Conservation (phyloP, 2,329 filamentous ascomycete species). For the Malbranchea zuffiana region DNA sequence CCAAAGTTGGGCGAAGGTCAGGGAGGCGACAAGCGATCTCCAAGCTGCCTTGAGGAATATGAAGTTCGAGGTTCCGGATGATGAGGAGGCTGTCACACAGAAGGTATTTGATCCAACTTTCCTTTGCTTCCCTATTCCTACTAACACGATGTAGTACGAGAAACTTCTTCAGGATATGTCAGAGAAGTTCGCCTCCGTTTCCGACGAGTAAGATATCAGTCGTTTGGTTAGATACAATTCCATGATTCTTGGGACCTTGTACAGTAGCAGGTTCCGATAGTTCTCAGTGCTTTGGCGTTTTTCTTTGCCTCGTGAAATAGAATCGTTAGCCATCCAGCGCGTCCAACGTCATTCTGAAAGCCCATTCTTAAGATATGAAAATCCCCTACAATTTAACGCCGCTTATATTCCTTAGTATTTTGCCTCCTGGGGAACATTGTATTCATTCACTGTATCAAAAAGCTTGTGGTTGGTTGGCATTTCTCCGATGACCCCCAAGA, state of each 20-base stretch:
- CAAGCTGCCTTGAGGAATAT: constrained; percentile 76
- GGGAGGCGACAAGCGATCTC: constrained; percentile 78
- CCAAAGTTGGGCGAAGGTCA: constrained; percentile 82
- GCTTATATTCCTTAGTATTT: no score
- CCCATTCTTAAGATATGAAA: no score
- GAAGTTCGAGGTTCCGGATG: constrained; percentile 90
- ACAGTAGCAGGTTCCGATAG: no score
- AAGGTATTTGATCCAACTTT: constrained; percentile 51
- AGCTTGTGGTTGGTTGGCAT: no score
- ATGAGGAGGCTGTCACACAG: constrained; percentile 70
- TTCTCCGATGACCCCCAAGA: no score
- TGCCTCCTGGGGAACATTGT: no score
- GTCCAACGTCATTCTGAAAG: no score
- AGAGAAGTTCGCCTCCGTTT: constrained; percentile 93
- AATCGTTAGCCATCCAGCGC: no score
- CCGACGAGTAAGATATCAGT: constrained; percentile 62
- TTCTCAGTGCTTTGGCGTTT: no score
- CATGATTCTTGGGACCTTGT: constrained; percentile 6
- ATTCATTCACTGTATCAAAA: no score
- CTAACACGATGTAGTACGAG: constrained; percentile 63
- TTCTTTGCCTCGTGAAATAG: no score
- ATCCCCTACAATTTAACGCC: no score
- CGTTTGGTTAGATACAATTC: not conserved
- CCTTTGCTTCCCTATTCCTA: constrained; percentile 10
- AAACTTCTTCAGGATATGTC: constrained; percentile 80